A percentile compares a stretch with the other conserved stretches of the same genome.
Conservation (phyloP, 306 rosid genomes). For the Dalbergia cochinchinensis region DNA sequence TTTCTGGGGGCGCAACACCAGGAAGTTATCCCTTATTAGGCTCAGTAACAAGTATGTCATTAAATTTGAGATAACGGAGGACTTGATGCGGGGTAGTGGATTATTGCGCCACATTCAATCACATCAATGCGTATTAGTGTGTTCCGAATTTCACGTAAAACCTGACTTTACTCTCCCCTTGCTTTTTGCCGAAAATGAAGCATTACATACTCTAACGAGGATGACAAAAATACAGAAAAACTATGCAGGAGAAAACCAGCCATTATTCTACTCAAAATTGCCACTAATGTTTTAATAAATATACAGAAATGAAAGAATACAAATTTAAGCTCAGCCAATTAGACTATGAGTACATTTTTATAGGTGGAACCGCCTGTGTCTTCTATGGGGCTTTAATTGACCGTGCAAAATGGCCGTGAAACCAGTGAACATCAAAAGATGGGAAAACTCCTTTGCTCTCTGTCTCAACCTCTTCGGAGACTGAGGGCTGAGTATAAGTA, state of each 20-base stretch:
- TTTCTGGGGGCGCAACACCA: no score
- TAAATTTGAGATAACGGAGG: background rate
- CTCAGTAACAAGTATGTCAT: background rate
- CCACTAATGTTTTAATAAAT: slow-evolving; percentile 50
- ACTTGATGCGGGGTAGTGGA: background rate
- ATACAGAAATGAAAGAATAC: slow-evolving; percentile 71
- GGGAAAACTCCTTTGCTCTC: slow-evolving; percentile 51
- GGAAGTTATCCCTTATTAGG: background rate
- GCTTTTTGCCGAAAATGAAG: background rate
- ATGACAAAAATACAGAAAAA: slow-evolving; percentile 19
- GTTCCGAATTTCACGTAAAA: background rate
- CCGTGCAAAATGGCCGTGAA: slow-evolving; percentile 44
- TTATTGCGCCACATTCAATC: background rate
- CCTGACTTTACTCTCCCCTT: background rate
- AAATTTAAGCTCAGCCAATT: slow-evolving; percentile 52
- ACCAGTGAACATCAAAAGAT: slow-evolving; percentile 50
- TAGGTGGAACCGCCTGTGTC: slow-evolving; percentile 43
- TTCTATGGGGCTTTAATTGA: slow-evolving; percentile 50
- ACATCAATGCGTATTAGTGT: background rate
- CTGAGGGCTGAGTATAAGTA: slow-evolving; percentile 49
- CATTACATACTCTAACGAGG: background rate
- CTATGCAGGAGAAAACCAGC: slow-evolving; percentile 41
- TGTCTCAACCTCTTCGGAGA: slow-evolving; percentile 46
- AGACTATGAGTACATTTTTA: slow-evolving; percentile 46
- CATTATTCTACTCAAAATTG: slow-evolving; percentile 67